These are phyloP conservation scores for Gentiana macrophylla DNA, from an alignment of 257 asterid species.

Conservation along the genomic window DNA sequence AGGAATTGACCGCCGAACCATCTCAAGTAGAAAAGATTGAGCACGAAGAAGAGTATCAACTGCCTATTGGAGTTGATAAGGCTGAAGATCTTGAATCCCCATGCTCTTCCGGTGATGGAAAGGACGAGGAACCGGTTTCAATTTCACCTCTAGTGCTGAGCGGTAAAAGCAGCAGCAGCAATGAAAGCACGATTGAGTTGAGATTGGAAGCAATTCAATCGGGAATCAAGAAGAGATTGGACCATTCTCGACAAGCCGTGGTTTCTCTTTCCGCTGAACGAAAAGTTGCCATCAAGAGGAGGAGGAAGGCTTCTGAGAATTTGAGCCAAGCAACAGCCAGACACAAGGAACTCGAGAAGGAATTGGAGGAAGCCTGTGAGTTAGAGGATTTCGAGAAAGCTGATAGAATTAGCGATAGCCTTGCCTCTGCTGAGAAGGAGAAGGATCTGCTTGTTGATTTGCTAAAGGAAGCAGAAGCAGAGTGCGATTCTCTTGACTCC, in stretches of 20 bases:
- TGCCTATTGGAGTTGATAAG: not conserved
- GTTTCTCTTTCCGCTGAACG: constrained; percentile 18
- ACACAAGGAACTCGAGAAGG: constrained; percentile 26
- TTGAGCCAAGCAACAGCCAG: constrained; percentile 21
- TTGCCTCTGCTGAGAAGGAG: constrained; percentile 31
- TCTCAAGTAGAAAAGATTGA: constrained; percentile 3
- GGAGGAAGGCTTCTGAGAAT: constrained; percentile 27
- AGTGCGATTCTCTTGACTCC: constrained; percentile 22
- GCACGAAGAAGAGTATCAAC: not conserved
- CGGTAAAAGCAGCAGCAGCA: not conserved
- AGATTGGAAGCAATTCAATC: constrained; percentile 21
- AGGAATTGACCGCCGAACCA: constrained; percentile 3
- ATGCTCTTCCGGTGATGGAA: no score
- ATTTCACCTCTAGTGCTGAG: not conserved
- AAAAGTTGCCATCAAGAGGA: constrained; percentile 24
- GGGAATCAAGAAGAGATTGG: constrained; percentile 17
- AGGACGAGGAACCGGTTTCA: not conserved
- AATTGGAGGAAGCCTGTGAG: constrained; percentile 38
- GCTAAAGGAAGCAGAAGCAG: constrained; percentile 26
- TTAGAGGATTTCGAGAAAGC: constrained; percentile 43
- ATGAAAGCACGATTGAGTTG: constrained; percentile 7
- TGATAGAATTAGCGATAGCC: constrained; percentile 29
- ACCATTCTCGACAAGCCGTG: constrained; percentile 21
- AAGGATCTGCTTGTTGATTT: constrained; percentile 15
- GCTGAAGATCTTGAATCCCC: not conserved